These are phyloP conservation scores for Prunus campanulata DNA, from an alignment of 306 rosid species.

Conservation along the genomic window DNA sequence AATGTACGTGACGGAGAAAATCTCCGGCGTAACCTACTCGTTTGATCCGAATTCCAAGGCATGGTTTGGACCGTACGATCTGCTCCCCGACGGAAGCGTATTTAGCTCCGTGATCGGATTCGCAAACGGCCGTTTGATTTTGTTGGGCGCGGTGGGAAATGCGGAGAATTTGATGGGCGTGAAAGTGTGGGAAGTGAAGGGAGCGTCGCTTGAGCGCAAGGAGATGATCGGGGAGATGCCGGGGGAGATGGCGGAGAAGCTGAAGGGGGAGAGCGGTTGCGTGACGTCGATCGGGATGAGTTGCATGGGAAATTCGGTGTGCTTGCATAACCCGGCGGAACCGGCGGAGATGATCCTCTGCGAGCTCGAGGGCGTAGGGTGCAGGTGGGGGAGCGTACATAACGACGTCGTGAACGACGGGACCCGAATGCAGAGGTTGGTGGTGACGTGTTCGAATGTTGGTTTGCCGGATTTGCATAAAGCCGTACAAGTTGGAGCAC, in stretches of 20 bases:
- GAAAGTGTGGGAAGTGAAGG: constrained; percentile 46
- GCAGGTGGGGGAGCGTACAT: constrained; percentile 48
- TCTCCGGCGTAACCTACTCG: constrained; percentile 43
- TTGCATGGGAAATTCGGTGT: constrained; percentile 44
- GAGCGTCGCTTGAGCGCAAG: constrained; percentile 26
- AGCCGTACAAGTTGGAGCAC: constrained; percentile 17
- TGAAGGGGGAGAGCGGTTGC: constrained; percentile 35
- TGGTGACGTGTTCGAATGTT: constrained; percentile 49
- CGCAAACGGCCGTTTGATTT: constrained; percentile 27
- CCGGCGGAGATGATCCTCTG: constrained; percentile 44
- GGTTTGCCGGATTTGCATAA: constrained; percentile 40
- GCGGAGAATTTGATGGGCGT: constrained; percentile 33
- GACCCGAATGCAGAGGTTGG: constrained; percentile 34
- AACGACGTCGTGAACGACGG: constrained; percentile 32
- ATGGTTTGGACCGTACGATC: constrained; percentile 65
- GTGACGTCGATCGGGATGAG: constrained; percentile 41
- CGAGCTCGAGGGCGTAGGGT: constrained; percentile 30
- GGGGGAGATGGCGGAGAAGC: constrained; percentile 40
- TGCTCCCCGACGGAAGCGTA: constrained; percentile 25
- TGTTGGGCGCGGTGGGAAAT: constrained; percentile 50
- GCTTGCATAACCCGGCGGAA: constrained; percentile 34
- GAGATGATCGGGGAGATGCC: constrained; percentile 70
- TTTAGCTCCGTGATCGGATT: constrained; percentile 33
- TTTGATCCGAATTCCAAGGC: constrained; percentile 36
- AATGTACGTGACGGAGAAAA: constrained; percentile 52